Percentiles rank a stretch among this genome's conserved stretches.
Evolutionary conservation across 768 basidiomycete genomes (phyloP).

Genomic region (Naematelia encephala): DNA sequence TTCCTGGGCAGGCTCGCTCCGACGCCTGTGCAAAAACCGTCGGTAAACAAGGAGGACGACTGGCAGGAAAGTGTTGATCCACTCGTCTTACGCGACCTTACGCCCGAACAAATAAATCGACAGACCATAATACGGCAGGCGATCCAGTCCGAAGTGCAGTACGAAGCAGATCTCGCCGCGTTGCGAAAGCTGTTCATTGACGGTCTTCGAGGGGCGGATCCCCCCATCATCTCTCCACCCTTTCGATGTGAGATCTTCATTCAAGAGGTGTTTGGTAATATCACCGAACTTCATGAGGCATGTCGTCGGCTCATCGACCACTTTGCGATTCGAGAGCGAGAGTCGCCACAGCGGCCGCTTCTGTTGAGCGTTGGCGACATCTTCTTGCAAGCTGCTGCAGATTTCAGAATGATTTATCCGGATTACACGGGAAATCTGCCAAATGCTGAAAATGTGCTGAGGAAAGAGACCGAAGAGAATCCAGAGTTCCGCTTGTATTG

Average conservation of each 20-base stretch:
- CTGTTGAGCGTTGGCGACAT: constrained; percentile 84
- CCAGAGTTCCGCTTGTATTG: constrained; percentile 77
- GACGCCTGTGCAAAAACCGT: background rate
- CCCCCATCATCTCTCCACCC: constrained; percentile 66
- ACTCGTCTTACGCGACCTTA: constrained; percentile 67
- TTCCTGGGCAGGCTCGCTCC: constrained; percentile 12
- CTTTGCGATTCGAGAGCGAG: constrained; percentile 79
- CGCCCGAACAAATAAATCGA: constrained; percentile 72
- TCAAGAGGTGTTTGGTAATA: constrained; percentile 89
- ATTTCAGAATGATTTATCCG: constrained; percentile 83
- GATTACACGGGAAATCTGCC: constrained; percentile 69
- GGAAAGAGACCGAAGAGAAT: constrained; percentile 79
- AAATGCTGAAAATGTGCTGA: constrained; percentile 76
- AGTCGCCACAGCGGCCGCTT: constrained; percentile 65
- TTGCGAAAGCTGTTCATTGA: constrained; percentile 81
- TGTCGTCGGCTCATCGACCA: constrained; percentile 78
- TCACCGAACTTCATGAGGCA: constrained; percentile 84
- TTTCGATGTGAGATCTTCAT: constrained; percentile 79
- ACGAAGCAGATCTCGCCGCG: constrained; percentile 77
- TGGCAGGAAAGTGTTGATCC: constrained; percentile 77
- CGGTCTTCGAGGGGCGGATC: constrained; percentile 67
- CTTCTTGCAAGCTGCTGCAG: constrained; percentile 78
- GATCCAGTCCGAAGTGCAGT: constrained; percentile 83
- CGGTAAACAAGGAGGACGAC: constrained; percentile 50
- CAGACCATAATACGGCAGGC: constrained; percentile 82